Conservation (phyloP, 441 rosid genomes). For the Macaranga tanarius region DNA sequence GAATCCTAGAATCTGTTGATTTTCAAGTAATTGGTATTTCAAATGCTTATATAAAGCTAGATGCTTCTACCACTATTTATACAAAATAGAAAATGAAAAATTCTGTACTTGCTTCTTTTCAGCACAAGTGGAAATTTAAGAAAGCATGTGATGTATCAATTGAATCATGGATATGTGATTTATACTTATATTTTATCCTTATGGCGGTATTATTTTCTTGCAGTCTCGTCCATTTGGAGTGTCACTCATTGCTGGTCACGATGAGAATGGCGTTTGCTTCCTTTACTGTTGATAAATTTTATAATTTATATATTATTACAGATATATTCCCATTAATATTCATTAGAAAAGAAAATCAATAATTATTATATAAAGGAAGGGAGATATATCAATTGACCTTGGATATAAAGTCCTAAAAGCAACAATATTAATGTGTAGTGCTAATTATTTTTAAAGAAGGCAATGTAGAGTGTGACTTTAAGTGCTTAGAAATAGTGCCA, state of each 20-base stretch:
- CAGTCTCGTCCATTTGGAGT: conserved; percentile 99
- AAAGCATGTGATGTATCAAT: background rate
- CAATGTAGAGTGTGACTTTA: background rate
- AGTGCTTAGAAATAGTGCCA: background rate
- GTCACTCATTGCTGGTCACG: conserved; percentile 97
- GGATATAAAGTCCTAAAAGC: background rate
- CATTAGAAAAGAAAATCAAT: background rate
- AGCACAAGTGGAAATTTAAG: background rate
- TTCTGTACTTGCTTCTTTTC: background rate
- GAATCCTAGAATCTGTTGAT: background rate
- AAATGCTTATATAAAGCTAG: background rate
- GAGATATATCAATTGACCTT: background rate
- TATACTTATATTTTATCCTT: conserved; percentile 2
- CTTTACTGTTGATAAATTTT: background rate
- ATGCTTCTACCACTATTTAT: background rate
- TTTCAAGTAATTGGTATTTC: background rate
- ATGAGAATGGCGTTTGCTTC: conserved; percentile 61
- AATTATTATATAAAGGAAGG: background rate
- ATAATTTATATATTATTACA: background rate
- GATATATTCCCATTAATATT: background rate
- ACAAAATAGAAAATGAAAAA: background rate
- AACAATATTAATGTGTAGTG: no score
- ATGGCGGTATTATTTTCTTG: conserved; percentile 24
- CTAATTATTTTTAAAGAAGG: background rate
- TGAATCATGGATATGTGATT: conserved; percentile 3